Percentiles rank a stretch among this genome's conserved stretches.
These are phyloP conservation scores for Fusarium camptoceras DNA, from an alignment of 2,329 filamentous ascomycete species.

Conservation along the genomic window DNA sequence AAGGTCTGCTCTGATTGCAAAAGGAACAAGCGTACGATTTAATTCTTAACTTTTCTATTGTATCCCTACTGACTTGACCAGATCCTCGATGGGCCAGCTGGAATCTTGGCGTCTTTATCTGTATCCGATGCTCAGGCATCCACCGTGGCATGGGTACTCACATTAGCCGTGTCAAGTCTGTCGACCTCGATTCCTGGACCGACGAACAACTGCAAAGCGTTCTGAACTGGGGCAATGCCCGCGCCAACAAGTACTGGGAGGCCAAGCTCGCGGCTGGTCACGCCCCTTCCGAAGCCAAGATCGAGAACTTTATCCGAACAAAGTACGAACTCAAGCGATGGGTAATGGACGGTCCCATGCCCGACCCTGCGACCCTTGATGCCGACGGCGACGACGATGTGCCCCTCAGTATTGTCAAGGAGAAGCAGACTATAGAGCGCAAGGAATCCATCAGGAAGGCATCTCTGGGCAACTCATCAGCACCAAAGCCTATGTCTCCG, in stretches of 20 bases:
- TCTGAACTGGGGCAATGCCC: slow-evolving; percentile 92
- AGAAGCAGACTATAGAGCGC: slow-evolving; percentile 72
- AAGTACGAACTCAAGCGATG: slow-evolving; percentile 99
- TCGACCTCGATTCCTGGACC: slow-evolving; percentile 98
- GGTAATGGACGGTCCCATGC: slow-evolving; percentile 98
- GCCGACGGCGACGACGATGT: slow-evolving; percentile 88
- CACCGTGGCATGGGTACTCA: slow-evolving; percentile 99
- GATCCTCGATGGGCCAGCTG: slow-evolving; percentile 99
- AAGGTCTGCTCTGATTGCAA: slow-evolving; percentile 99
- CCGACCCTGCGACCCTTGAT: slow-evolving; percentile 89
- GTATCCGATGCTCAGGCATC: slow-evolving; percentile 98
- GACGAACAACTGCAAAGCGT: slow-evolving; percentile 97
- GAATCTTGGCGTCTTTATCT: slow-evolving; percentile 97
- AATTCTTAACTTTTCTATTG: neutral
- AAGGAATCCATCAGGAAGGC: slow-evolving; percentile 72
- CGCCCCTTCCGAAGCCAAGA: slow-evolving; percentile 95
- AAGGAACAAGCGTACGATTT: slow-evolving; percentile 88
- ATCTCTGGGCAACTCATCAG: slow-evolving; percentile 59
- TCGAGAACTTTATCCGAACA: slow-evolving; percentile 99
- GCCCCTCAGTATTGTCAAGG: slow-evolving; percentile 70
- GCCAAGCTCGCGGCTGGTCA: slow-evolving; percentile 91
- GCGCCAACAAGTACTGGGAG: slow-evolving; percentile 99
- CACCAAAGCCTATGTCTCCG: slow-evolving; percentile 51
- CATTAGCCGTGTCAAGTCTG: slow-evolving; percentile 97
- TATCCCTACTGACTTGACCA: slow-evolving; percentile 52